Evolutionary conservation across 2,329 filamentous ascomycete species (phyloP), one percentile per base, ranked within the genome.

Genomic region (Neofusicoccum cordaticola): DNA sequence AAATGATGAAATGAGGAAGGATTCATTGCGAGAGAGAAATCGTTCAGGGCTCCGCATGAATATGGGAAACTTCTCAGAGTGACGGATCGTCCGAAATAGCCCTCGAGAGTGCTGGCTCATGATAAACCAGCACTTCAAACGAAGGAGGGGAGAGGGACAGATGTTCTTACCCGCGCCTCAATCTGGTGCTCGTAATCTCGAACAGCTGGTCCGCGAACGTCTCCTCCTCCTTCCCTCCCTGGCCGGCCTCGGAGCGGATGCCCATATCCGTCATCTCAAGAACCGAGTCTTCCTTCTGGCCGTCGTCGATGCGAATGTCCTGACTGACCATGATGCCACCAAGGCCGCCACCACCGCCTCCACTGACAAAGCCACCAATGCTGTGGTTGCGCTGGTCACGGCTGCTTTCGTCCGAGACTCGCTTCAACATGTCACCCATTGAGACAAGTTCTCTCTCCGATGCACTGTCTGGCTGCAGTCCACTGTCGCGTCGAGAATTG

Each of bases 191-290:
- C 22, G 74, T 73, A n/a, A 74, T 69, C 22, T 66, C 62, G 34
- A 73, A 72, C 8, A 77, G 68, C 65, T 71, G 68, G 53, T 82
- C 80, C 3, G 77, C 78, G 68, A 79, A 71, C 0, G 78, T 81
- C 63, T 72, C 72, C 65, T 79, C 75, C 65, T 81, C 79, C 63
- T 72, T 73, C 15, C 75, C 75, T 9, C 68, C 77, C 13, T 76
- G 69, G 19, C 63, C 71, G 66, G 71, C 69, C 58, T 76, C 72
- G 11, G 72, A 69, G n/a, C 62, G 71, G 5, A 77, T 66, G 2
- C 76, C 76, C 61, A 78, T 60, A 0, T 77, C 71, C 7, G 64
- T 69, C 65, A 77, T 42, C 66, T 78, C 75, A 48, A 76, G 57
- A 0, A 68, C 67, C 0, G 62, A 66, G 2, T 67, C 67, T 7